Base-by-base conservation (phyloP, 2,329 filamentous ascomycete genomes). In the Davidsoniella eucalypti region DNA sequence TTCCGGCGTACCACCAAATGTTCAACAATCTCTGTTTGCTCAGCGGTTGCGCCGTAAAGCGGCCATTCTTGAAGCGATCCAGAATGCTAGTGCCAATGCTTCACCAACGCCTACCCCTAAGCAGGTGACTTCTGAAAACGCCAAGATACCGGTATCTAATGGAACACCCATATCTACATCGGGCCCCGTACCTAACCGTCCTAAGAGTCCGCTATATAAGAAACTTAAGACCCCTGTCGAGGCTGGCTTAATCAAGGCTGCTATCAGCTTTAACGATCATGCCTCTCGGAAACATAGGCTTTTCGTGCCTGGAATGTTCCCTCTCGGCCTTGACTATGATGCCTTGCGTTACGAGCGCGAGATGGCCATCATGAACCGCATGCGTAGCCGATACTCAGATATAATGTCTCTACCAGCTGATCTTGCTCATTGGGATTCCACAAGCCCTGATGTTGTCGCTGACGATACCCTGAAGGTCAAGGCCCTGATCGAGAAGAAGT, bases 401-500 rank as follows among this genome's bases (percentile, higher is more conserved):
- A 69, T 98, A 23, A 88, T 87, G 61, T 77, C 80, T 26, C 68
- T 94, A 16, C 84, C 87, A 14, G 87, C 84, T 33, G 94, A 94
- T 60, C 71, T 95, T 46, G 85, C 82, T 26, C 83, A 86, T 46
- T 93, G 87, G 84, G 87, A 96, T 59, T 78, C 82, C 0, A 78
- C 78, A 7, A 82, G 85, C 53, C 76, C 82, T 25, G 62, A 56
- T 61, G 72, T 75, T 2, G 77, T 80, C 21, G 75, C 82, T 18
- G 87, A 95, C 57, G 86, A 93, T 57, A 78, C 80, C 1, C 67
- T 94, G 46, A 96, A 94, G 69, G 69, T 87, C 48, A 88, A 90
- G 63, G 85, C 88, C 21, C 73, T 95, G 56, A 95, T 98, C 52
- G 92, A 98, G 68, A 87, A 93, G 70, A 96, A 95, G 71, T 84